Conservation (phyloP, 306 rosid genomes). For the Lathyrus tuberosus region DNA sequence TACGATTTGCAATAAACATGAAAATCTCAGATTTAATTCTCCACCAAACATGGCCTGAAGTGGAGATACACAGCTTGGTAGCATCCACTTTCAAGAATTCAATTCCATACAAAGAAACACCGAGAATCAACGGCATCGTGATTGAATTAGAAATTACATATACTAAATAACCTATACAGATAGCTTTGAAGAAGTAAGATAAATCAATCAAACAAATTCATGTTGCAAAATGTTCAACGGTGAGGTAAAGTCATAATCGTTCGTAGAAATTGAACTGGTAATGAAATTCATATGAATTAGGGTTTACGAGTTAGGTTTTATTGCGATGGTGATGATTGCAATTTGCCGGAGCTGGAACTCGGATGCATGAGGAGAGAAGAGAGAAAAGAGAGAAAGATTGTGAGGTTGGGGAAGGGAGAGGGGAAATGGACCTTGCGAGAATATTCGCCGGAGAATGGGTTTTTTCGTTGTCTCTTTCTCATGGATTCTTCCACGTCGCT, state of each 20-base stretch:
- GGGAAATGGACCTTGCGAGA: constrained; percentile 44
- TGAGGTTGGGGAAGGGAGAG: not conserved
- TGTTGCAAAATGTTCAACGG: not conserved
- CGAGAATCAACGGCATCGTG: not conserved
- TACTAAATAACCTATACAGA: not conserved
- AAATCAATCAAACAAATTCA: not conserved
- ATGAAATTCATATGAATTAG: constrained; percentile 21
- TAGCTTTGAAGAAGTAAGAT: not conserved
- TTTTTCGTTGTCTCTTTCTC: constrained; percentile 41
- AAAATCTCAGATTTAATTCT: not conserved
- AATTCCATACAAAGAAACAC: too few relatives aligned
- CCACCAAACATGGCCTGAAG: too few relatives aligned
- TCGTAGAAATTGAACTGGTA: not conserved
- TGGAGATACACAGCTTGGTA: too few relatives aligned
- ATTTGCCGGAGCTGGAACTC: not conserved
- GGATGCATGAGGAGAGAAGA: not conserved
- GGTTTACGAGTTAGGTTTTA: not conserved
- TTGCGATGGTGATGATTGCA: not conserved
- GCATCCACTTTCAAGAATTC: too few relatives aligned
- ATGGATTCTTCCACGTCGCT: constrained; percentile 45
- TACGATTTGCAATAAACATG: not conserved
- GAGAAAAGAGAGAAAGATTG: not conserved
- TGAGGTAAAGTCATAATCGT: not conserved
- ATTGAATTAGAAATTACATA: not conserved
- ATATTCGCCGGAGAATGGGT: constrained; percentile 34